Evolutionary conservation across 192 early-diverging fungal genomes (phyloP), one percentile per base, ranked within the genome.

Genomic region (Podochytrium sp.): DNA sequence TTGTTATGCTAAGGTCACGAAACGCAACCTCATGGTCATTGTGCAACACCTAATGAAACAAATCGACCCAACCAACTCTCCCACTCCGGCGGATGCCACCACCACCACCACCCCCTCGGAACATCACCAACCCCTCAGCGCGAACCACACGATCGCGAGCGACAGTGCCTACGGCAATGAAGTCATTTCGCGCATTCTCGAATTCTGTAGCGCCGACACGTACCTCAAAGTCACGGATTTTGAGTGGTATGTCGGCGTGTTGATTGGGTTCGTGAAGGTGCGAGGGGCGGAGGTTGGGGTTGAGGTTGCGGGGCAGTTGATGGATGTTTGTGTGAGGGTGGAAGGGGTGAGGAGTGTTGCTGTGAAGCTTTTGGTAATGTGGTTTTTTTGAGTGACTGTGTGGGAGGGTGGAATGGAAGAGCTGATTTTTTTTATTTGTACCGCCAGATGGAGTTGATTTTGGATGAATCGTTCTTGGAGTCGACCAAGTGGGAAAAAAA

Each of bases 171-270:
- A 98, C 79, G 90, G 94, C 27, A 78, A 82, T 10, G 86, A 92
- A 65, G 94, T 94, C n/a, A 91, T 96, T 43, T 81, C 88, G 58
- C 88, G 91, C 1, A 94, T 98, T 39, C 61, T 98, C 1, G 77
- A 77, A 56, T 91, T 97, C 70, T 97, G 95, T 77, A 89, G 90
- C 7, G 88, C 89, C 52, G 89, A 95, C 78, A 90, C 90, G 5
- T 99, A 96, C 67, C 86, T 83, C 23, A 88, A 95, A 72, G 84
- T 97, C 35, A 82, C 87, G 20, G 92, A 96, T 76, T 98, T 98
- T 85, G 94, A 97, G 76, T 99, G 98, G 98, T 97, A 97, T 72
- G 85, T 98, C 38, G 83, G 87, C 1, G 86, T 93, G 0, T 85
- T 98, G 32, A 88, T 90, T 1, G 91, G 92, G 52, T 83, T 98